These are phyloP conservation scores for Ophiosphaerella narmari DNA, from an alignment of 2,329 filamentous ascomycete species.

Conservation along the genomic window DNA sequence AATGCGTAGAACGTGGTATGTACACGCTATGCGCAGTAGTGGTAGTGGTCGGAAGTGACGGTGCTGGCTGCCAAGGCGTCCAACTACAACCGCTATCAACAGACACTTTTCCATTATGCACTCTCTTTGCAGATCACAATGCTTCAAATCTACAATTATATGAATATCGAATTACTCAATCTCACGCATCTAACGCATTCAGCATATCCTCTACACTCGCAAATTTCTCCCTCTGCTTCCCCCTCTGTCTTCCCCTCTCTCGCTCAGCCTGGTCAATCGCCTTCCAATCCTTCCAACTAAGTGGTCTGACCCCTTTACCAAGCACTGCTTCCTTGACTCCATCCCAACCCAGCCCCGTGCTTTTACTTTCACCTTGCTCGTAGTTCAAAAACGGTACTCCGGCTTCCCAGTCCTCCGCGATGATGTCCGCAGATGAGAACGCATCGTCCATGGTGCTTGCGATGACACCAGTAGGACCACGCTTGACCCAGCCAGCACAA, in stretches of 20 bases:
- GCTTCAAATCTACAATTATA: no score
- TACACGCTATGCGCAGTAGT: no score
- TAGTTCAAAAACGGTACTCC: conserved; percentile 55
- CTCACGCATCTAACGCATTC: conserved; percentile 44
- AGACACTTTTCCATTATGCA: no score
- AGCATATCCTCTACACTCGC: conserved; percentile 63
- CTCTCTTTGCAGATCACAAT: no score
- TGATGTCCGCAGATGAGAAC: conserved; percentile 83
- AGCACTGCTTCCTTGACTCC: conserved; percentile 67
- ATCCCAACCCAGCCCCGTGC: conserved; percentile 71
- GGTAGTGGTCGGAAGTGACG: no score
- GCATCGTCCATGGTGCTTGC: conserved; percentile 95
- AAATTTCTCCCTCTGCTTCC: conserved; percentile 79
- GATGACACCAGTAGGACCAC: conserved; percentile 92
- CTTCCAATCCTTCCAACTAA: conserved; percentile 86
- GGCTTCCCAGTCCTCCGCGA: conserved; percentile 74
- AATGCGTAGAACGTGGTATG: no score
- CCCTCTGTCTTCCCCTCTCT: conserved; percentile 65
- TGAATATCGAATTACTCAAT: not conserved
- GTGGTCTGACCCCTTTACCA: conserved; percentile 61
- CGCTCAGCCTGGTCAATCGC: conserved; percentile 81
- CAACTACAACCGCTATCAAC: no score
- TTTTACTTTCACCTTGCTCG: conserved; percentile 34
- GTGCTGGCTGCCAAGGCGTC: no score
- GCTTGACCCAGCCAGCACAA: conserved; percentile 95